Evolutionary conservation across 805 yeast genomes (phyloP), one percentile per base, ranked within the genome.

Genomic region (Yamadazyma phyllophila): DNA sequence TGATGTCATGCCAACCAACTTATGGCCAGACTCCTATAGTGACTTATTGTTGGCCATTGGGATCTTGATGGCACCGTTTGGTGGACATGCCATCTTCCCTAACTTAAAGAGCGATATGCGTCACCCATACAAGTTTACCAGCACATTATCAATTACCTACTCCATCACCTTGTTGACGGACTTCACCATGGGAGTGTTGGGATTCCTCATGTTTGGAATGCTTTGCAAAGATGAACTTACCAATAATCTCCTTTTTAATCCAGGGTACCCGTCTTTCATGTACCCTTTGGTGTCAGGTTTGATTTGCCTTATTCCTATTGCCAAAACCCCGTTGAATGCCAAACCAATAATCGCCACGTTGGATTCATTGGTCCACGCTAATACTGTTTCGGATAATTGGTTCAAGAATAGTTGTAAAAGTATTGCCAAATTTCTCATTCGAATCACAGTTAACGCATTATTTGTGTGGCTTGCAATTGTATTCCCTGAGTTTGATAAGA

Each of bases 11-110:
- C 75, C 77, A 5, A 85, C 94, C 0, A 78, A 82, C 50, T 36
- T 85, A 48, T 81, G 80, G 74, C 97, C 97, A 2, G 57, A 62
- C 5, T 68, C 77, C 8, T 55, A 66, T 12, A 62, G 73, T 5
- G 80, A 77, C 49, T 69, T 81, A 27, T 73, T 85, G 39, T 69
- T 85, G 38, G 76, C 85, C 1, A 67, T 81, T 40, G 88, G 88
- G 10, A 81, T 83, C 43, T 74, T 82, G 49, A 74, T 83, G 74
- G 85, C 91, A 3, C 91, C 92, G 1, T 87, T 86, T 71, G 90
- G 94, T 5, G 92, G 94, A 0, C 94, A 87, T 64, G 88, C 94
- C 4, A 78, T 87, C 20, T 87, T 86, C 57, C 94, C 94, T 2
- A 86, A 86, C 53, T 70, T 86, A 43, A 82, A 81, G 59, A 74